phyloP scores from a whole-genome alignment of 1,139 yeast genomes.

The Kluyveromyces sp. region DNA sequence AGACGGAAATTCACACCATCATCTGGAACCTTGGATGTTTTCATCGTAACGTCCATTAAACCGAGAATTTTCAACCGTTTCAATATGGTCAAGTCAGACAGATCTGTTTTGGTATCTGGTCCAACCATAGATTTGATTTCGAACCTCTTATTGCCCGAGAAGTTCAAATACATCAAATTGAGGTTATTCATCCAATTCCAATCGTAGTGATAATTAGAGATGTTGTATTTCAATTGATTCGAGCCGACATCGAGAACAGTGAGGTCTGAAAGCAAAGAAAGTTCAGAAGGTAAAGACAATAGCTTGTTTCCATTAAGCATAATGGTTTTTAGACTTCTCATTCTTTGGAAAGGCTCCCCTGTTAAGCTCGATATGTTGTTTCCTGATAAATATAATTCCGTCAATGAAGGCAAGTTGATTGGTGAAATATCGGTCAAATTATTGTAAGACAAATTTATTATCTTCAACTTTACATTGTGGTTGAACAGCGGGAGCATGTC shows the following conservation, averaged over 20 bases:
- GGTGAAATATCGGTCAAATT: constrained; percentile 71
- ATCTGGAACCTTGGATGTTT: constrained; percentile 79
- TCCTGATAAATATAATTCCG: constrained; percentile 76
- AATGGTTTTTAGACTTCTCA: constrained; percentile 53
- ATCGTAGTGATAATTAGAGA: constrained; percentile 90
- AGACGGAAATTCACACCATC: constrained; percentile 78
- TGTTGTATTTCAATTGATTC: constrained; percentile 82
- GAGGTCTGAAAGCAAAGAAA: constrained; percentile 60
- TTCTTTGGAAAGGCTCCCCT: constrained; percentile 68
- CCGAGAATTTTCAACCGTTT: constrained; percentile 72
- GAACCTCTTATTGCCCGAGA: constrained; percentile 86
- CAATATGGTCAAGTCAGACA: constrained; percentile 73
- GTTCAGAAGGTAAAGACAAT: constrained; percentile 82
- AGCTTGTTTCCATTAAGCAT: constrained; percentile 79
- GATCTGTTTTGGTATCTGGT: constrained; percentile 34
- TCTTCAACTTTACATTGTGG: constrained; percentile 49
- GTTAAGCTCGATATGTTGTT: constrained; percentile 74
- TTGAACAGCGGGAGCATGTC: constrained; percentile 68
- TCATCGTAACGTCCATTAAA: constrained; percentile 88
- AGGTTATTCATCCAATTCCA: constrained; percentile 96
- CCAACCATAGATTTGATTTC: constrained; percentile 56
- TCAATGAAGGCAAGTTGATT: constrained; percentile 48
- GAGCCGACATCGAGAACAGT: constrained; percentile 85
- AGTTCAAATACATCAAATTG: constrained; percentile 70
- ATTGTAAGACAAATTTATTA: constrained; percentile 75